Conservation (phyloP, 1,284 basidiomycete genomes). For the Garcileccinum viscosum region DNA sequence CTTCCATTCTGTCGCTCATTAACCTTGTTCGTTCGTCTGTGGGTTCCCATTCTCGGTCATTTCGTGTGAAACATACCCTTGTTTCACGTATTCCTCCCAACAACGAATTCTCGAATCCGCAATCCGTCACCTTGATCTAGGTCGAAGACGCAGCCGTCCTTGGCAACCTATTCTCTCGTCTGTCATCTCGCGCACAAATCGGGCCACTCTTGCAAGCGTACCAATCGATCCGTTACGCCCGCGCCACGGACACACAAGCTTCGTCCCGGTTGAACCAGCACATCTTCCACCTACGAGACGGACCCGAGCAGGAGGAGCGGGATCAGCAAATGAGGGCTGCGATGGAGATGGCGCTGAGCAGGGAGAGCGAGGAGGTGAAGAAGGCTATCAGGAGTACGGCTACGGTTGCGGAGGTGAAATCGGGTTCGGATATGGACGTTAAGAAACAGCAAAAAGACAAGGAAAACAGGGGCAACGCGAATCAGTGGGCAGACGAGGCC, state of each 20-base stretch:
- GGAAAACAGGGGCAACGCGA: slow-evolving; percentile 53
- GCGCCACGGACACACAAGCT: slow-evolving; percentile 54
- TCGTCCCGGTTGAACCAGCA: slow-evolving; percentile 56
- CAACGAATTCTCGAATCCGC: neutral
- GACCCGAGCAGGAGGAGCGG: slow-evolving; percentile 56
- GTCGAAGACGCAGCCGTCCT: slow-evolving; percentile 71
- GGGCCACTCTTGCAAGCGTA: slow-evolving; percentile 56
- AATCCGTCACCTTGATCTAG: slow-evolving; percentile 27
- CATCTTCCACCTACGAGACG: slow-evolving; percentile 62
- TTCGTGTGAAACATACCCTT: neutral
- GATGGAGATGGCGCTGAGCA: slow-evolving; percentile 48
- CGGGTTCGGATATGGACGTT: neutral
- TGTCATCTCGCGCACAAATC: slow-evolving; percentile 51
- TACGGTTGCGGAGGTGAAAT: neutral
- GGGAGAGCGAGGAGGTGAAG: slow-evolving; percentile 24
- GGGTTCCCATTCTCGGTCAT: neutral
- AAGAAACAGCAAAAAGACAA: slow-evolving; percentile 56
- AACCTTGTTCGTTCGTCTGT: neutral
- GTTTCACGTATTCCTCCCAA: neutral
- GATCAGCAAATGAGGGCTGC: slow-evolving; percentile 57
- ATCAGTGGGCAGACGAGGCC: slow-evolving; percentile 58
- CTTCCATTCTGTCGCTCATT: neutral
- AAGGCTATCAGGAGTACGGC: slow-evolving; percentile 10
- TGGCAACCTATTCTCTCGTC: slow-evolving; percentile 60
- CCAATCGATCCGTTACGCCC: slow-evolving; percentile 53